A percentile compares a stretch with the other conserved stretches of the same genome.
Conservation (phyloP, 1,284 basidiomycete species). For the Boletellus deceptivus region DNA sequence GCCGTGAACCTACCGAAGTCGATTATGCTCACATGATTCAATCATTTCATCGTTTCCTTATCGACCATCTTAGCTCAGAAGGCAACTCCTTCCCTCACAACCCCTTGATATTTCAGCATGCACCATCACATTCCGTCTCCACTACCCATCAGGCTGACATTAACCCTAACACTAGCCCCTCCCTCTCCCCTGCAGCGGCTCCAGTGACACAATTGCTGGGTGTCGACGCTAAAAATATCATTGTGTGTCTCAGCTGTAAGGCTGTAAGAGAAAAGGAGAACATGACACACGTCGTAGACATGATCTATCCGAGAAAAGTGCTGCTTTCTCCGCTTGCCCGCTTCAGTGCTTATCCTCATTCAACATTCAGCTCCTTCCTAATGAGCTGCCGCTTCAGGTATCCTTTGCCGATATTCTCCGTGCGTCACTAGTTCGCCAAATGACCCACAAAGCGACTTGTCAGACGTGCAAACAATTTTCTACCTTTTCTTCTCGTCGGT, state of each 20-base stretch:
- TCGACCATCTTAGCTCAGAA: slow-evolving; percentile 77
- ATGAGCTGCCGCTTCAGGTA: slow-evolving; percentile 46
- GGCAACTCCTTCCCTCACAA: slow-evolving; percentile 64
- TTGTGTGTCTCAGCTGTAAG: slow-evolving; percentile 77
- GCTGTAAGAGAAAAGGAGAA: slow-evolving; percentile 69
- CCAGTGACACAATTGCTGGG: slow-evolving; percentile 83
- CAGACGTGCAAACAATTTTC: slow-evolving; percentile 78
- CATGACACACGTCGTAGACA: slow-evolving; percentile 80
- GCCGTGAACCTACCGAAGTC: slow-evolving; percentile 66
- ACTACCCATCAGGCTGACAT: slow-evolving; percentile 16
- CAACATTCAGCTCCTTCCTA: slow-evolving; percentile 39
- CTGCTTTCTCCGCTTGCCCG: slow-evolving; percentile 8
- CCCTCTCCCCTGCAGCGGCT: slow-evolving; percentile 45
- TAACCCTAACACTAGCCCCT: slow-evolving; percentile 8
- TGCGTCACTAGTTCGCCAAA: slow-evolving; percentile 78
- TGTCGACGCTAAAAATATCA: slow-evolving; percentile 71
- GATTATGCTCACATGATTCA: slow-evolving; percentile 91
- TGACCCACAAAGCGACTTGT: slow-evolving; percentile 84
- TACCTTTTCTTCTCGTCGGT: slow-evolving; percentile 71
- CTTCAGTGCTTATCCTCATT: neutral
- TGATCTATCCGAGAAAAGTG: slow-evolving; percentile 85
- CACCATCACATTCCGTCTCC: slow-evolving; percentile 19
- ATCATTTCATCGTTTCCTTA: slow-evolving; percentile 90
- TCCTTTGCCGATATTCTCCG: slow-evolving; percentile 76
- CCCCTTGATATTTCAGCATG: slow-evolving; percentile 46